These are phyloP conservation scores for Teratosphaeria zuluensis DNA, from an alignment of 2,329 filamentous ascomycete genomes.

Conservation along the genomic window DNA sequence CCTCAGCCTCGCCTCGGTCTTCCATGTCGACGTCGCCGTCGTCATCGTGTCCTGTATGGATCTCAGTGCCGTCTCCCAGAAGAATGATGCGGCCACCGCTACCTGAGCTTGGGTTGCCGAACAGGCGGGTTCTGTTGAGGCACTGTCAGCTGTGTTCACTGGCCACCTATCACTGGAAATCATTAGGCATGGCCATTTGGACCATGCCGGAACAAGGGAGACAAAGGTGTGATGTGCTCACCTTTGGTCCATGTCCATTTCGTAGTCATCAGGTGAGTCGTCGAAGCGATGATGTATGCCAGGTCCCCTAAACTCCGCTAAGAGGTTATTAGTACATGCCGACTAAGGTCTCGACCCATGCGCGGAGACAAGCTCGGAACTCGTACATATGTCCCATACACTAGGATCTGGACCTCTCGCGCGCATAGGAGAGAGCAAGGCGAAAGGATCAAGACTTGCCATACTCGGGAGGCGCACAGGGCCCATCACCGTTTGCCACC, in stretches of 20 bases:
- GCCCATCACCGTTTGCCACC: slow-evolving; percentile 92
- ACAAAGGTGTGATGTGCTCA: neutral
- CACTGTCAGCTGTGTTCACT: neutral
- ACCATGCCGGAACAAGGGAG: neutral
- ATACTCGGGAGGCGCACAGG: slow-evolving; percentile 98
- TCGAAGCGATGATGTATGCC: slow-evolving; percentile 40
- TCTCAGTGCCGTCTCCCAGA: slow-evolving; percentile 88
- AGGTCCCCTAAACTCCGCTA: slow-evolving; percentile 43
- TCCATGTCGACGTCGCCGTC: slow-evolving; percentile 76
- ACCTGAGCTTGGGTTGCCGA: slow-evolving; percentile 49
- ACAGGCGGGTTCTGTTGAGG: slow-evolving; percentile 46
- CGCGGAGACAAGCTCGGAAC: neutral
- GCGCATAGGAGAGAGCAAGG: slow-evolving; percentile 3
- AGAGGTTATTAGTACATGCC: slow-evolving; percentile 15
- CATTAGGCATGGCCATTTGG: neutral
- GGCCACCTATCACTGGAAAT: neutral
- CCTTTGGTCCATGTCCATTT: slow-evolving; percentile 58
- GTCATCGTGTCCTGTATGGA: slow-evolving; percentile 62
- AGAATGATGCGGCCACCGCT: slow-evolving; percentile 74
- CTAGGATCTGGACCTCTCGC: slow-evolving; percentile 31
- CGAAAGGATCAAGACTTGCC: slow-evolving; percentile 58
- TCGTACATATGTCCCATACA: slow-evolving; percentile 32
- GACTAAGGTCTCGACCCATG: neutral
- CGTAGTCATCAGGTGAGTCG: slow-evolving; percentile 51
- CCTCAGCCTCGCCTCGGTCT: slow-evolving; percentile 52